phyloP scores from a whole-genome alignment of 176 grass and related monocot species.

The Miscanthus lutarioriparius region DNA sequence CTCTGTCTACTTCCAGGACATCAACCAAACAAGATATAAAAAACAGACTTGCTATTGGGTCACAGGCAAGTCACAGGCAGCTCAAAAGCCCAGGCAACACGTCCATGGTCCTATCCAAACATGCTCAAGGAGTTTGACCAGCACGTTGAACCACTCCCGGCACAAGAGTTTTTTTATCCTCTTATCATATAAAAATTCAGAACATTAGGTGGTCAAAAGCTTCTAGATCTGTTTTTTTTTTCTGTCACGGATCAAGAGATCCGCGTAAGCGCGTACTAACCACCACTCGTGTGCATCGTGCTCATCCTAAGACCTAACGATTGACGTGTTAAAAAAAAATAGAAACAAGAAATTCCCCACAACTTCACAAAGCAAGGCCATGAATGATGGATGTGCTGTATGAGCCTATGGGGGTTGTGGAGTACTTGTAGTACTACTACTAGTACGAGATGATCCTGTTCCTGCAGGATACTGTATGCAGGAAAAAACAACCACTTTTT shows the following conservation, averaged over 20 bases:
- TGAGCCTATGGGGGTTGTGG: not conserved
- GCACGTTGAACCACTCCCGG: not conserved
- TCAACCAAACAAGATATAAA: too few species aligned
- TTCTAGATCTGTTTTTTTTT: constrained; percentile 27
- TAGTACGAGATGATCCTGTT: not conserved
- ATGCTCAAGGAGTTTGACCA: constrained; percentile 45
- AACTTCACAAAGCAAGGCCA: not conserved
- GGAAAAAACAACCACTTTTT: not conserved
- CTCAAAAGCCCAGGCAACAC: too few species aligned
- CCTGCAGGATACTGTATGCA: constrained; percentile 1
- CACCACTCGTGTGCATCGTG: constrained; percentile 20
- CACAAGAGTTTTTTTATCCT: not conserved
- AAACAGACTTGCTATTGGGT: too few species aligned
- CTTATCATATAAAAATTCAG: not conserved
- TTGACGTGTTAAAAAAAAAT: not conserved
- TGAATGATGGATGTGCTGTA: not conserved
- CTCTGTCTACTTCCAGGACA: too few species aligned
- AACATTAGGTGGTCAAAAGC: constrained; percentile 24
- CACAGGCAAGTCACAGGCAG: too few species aligned
- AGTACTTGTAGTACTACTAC: not conserved
- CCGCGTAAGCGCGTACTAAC: not conserved
- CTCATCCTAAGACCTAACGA: not conserved
- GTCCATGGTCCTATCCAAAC: too few species aligned
- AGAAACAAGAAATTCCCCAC: not conserved
- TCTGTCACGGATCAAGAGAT: not conserved